These are phyloP conservation scores for Cenchrus purpureus DNA, from an alignment of 176 grass and related monocot genomes.

Conservation along the genomic window DNA sequence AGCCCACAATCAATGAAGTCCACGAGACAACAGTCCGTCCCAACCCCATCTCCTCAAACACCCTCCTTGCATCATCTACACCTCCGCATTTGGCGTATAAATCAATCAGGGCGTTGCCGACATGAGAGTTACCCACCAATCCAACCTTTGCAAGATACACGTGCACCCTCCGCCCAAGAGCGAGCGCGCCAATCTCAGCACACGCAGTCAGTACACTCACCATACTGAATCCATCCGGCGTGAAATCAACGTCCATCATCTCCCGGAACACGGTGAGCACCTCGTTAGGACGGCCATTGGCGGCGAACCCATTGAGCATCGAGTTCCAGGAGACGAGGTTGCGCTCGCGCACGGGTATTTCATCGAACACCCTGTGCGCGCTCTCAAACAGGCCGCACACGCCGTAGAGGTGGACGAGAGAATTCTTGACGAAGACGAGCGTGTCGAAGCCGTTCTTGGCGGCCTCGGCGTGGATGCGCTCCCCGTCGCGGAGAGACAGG, in stretches of 20 bases:
- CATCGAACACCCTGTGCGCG: constrained; percentile 77
- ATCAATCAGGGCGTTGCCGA: constrained; percentile 74
- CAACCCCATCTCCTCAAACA: constrained; percentile 71
- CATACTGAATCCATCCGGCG: constrained; percentile 70
- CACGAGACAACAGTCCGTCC: constrained; percentile 64
- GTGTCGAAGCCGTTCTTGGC: constrained; percentile 58
- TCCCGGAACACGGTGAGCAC: constrained; percentile 70
- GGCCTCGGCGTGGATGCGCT: constrained; percentile 64
- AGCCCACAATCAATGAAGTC: constrained; percentile 69
- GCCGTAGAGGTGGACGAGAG: constrained; percentile 68
- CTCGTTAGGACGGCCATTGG: constrained; percentile 77
- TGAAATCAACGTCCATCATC: constrained; percentile 46
- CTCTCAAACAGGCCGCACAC: constrained; percentile 66
- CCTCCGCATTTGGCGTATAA: constrained; percentile 74
- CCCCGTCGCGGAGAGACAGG: constrained; percentile 63
- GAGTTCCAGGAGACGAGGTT: constrained; percentile 88
- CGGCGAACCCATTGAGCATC: constrained; percentile 69
- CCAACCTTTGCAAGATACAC: constrained; percentile 58
- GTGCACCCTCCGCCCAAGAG: constrained; percentile 72
- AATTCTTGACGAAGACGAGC: constrained; percentile 80
- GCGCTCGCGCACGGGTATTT: constrained; percentile 51
- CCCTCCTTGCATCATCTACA: constrained; percentile 51
- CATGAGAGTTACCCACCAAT: constrained; percentile 59
- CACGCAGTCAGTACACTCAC: constrained; percentile 74
- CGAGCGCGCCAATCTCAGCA: constrained; percentile 57